These are phyloP conservation scores for Dactylorhiza incarnata DNA, from an alignment of 106 monocot genomes.

Conservation along the genomic window DNA sequence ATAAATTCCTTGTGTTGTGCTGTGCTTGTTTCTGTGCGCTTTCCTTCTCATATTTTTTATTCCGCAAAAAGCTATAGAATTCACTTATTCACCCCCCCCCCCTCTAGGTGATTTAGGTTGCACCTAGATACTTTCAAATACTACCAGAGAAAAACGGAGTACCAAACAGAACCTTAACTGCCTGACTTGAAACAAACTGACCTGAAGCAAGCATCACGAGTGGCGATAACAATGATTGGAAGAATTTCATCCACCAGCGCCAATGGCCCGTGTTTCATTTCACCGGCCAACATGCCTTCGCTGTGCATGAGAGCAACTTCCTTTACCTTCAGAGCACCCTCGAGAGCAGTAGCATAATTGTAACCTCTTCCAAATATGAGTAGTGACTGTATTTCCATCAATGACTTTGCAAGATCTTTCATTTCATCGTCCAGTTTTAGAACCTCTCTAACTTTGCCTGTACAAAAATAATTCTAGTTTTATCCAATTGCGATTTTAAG, in stretches of 20 bases:
- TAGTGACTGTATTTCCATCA: slow-evolving; percentile 70
- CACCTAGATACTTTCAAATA: too few relatives aligned
- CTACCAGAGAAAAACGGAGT: too few relatives aligned
- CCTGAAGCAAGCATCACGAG: slow-evolving; percentile 87
- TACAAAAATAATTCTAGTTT: neutral
- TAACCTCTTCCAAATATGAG: slow-evolving; percentile 94
- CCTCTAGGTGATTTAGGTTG: too few relatives aligned
- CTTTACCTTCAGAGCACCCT: slow-evolving; percentile 95
- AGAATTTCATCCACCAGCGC: slow-evolving; percentile 95
- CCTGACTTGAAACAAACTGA: slow-evolving; percentile 6
- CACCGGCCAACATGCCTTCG: slow-evolving; percentile 97
- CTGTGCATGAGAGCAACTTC: slow-evolving; percentile 95
- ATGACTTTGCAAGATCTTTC: slow-evolving; percentile 73
- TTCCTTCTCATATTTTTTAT: too few relatives aligned
- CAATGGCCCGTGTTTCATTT: slow-evolving; percentile 98
- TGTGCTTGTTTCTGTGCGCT: too few relatives aligned
- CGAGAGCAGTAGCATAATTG: slow-evolving; percentile 92
- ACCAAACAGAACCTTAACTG: neutral
- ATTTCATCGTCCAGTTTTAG: slow-evolving; percentile 76
- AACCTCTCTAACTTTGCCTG: slow-evolving; percentile 64
- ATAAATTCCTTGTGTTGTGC: too few relatives aligned
- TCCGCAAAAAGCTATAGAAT: too few relatives aligned
- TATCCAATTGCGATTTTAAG: neutral
- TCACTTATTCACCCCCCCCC: too few relatives aligned
- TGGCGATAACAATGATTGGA: slow-evolving; percentile 94